Evolutionary conservation across 2,329 filamentous ascomycete genomes (phyloP).

Genomic region (Xylariales sp.): DNA sequence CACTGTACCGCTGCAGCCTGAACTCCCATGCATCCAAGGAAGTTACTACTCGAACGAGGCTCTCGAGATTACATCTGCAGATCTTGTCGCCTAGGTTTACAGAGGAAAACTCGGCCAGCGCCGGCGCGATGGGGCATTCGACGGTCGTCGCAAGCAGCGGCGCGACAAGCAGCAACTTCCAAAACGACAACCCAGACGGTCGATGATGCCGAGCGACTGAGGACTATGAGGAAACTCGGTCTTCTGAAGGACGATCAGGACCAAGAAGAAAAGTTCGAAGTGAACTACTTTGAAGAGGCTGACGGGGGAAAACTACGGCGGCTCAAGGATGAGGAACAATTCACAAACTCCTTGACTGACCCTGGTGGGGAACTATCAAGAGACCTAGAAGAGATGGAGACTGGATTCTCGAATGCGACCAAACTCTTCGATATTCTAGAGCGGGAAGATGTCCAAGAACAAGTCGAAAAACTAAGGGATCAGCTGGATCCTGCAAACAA

Average conservation of each 20-base stretch:
- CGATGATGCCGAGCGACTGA: constrained; percentile 23
- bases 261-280: constrained; percentile 19
- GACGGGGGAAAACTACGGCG: constrained; percentile 32
- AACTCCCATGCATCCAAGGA: constrained; percentile 24
- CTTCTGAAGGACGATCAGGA: constrained; percentile 18
- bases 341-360: constrained; percentile 32
- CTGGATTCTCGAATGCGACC: constrained; percentile 26
- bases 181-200: constrained; percentile 1
- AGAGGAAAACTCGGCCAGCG: constrained; percentile 13
- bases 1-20: too few relatives aligned
- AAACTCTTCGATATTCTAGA: constrained; percentile 21
- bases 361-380: constrained; percentile 31
- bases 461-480: constrained; percentile 20
- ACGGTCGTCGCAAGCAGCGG: constrained; percentile 12
- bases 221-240: constrained; percentile 22
- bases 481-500: background rate
- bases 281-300: constrained; percentile 47
- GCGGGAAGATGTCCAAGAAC: constrained; percentile 23
- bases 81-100: constrained; percentile 23
- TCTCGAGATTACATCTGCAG: constrained; percentile 25
- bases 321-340: constrained; percentile 35
- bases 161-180: constrained; percentile 18
- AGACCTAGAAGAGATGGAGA: constrained; percentile 34
- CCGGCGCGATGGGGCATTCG: constrained; percentile 18
- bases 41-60: constrained; percentile 18